Base-by-base conservation (phyloP, 2,329 filamentous ascomycete species). In the Colletotrichum truncatum region DNA sequence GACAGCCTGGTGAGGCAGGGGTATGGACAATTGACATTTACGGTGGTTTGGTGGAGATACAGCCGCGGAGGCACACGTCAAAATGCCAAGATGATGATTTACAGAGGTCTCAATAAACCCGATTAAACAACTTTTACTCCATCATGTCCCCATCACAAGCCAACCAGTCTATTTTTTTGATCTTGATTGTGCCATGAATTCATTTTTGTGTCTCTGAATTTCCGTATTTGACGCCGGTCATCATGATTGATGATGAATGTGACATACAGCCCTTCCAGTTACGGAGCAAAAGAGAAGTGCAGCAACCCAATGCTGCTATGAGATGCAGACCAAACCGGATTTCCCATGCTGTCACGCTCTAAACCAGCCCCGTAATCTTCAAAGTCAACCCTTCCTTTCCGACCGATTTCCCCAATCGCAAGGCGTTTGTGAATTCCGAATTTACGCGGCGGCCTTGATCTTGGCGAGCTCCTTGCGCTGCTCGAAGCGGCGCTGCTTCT, bases 401-500 rank as follows among this genome's bases (percentile, higher is more conserved):
- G 60, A 67, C 55, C 43, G 48, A 60, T 30, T 49, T 60, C 56
- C 58, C 64, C 53, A 53, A 67, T 64, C 55, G 46, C 49, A 60
- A 61, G 56, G 54, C 45, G 36, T 55, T 36, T 57, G 49, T 53
- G 16, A 38, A 45, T 30, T 23, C 48, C 46, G 45, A 54, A 80
- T 84, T 56, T 92, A 93, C 82, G 92, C 91, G 76, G 91, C 85
- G 76, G 92, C 91, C 87, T 92, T 92, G 85, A 97, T 86, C 90
- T 97, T 97, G 81, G 94, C 93, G 80, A 97, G 88, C 78, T 93
- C 91, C 92, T 98, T 98, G 86, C 92, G 92, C 85, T 97, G 91
- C 89, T 98, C 94, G 86, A 97, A 98, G 82, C 94, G 93, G 82
- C 94, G 93, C 91, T 98, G 94, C 91, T 99, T 99, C 92, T 95